Evolutionary conservation across 2,329 filamentous ascomycete genomes (phyloP).

Genomic region (Aspergillus pseudoglaucus): DNA sequence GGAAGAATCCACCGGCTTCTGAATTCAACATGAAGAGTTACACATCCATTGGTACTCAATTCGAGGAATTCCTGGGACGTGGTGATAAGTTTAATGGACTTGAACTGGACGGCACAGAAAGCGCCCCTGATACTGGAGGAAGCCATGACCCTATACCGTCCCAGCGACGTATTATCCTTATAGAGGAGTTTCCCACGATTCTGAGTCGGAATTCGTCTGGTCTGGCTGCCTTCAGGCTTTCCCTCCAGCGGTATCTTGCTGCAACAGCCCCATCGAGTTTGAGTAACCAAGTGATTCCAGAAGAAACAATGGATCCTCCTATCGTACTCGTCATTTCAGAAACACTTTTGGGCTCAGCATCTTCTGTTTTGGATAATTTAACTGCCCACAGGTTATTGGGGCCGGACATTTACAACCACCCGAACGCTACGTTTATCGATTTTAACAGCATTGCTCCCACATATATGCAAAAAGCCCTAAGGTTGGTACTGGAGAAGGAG

Average conservation of each 20-base stretch:
- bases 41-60: conserved; percentile 68
- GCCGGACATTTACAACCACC: conserved; percentile 75
- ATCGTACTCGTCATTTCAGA: conserved; percentile 89
- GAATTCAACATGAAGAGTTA: conserved; percentile 56
- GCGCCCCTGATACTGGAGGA: conserved; percentile 2
- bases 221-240: conserved; percentile 65
- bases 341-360: conserved; percentile 76
- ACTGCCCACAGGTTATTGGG: conserved; percentile 87
- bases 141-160: conserved; percentile 2
- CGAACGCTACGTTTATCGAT: conserved; percentile 71
- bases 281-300: conserved; percentile 16
- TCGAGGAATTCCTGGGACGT: conserved; percentile 83
- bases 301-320: conserved; percentile 52
- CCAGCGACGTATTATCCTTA: conserved; percentile 56
- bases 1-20: conserved; percentile 72
- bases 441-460: conserved; percentile 91
- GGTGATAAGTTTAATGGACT: conserved; percentile 74
- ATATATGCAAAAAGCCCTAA: conserved; percentile 74
- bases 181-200: conserved; percentile 78
- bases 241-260: conserved; percentile 69
- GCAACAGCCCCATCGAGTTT: conserved; percentile 52
- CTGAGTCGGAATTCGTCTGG: conserved; percentile 60
- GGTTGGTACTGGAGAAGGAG: conserved; percentile 77
- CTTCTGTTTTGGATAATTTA: conserved; percentile 80
- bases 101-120: conserved; percentile 34